phyloP scores from a whole-genome alignment of 352 stramenopile genomes.

The Globisporangium uncinulatum region DNA sequence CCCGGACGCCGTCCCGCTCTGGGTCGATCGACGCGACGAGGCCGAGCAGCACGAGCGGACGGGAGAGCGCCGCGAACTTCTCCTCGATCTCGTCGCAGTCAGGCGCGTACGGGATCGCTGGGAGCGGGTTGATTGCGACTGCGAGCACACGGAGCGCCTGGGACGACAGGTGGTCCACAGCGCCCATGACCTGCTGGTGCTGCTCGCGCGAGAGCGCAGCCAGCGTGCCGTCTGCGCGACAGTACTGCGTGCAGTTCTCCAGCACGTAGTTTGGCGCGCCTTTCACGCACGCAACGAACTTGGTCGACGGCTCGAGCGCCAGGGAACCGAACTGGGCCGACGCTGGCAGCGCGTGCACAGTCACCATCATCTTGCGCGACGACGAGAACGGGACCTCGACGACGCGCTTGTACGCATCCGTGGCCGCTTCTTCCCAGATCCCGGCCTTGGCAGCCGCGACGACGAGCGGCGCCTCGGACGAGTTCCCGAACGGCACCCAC shows the following conservation, averaged over 20 bases:
- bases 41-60: constrained; percentile 88
- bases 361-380: constrained; percentile 93
- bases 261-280: constrained; percentile 69
- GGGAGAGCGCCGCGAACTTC: constrained; percentile 55
- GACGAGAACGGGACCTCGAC: constrained; percentile 94
- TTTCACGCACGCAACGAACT: constrained; percentile 56
- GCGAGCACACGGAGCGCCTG: constrained; percentile 86
- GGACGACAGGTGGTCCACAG: constrained; percentile 64
- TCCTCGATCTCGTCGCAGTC: constrained; percentile 58
- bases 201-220: constrained; percentile 31
- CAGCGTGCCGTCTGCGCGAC: constrained; percentile 39
- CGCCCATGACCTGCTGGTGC: constrained; percentile 40
- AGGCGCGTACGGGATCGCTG: constrained; percentile 31
- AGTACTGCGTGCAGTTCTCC: constrained; percentile 55
- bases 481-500: constrained; percentile 62
- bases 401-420: constrained; percentile 57
- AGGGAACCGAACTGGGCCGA: constrained; percentile 37
- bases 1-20: constrained; percentile 50
- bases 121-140: constrained; percentile 76
- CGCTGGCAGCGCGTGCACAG: constrained; percentile 41
- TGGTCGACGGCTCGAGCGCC: constrained; percentile 25
- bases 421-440: constrained; percentile 50
- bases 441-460: constrained; percentile 65
- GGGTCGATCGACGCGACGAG: constrained; percentile 92
- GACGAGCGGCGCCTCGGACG: constrained; percentile 64